A percentile compares a stretch with the other conserved stretches of the same genome.
Evolutionary conservation across 225 moss, liverwort and hornwort genomes (phyloP).

Genomic region (Polytrichum commune): DNA sequence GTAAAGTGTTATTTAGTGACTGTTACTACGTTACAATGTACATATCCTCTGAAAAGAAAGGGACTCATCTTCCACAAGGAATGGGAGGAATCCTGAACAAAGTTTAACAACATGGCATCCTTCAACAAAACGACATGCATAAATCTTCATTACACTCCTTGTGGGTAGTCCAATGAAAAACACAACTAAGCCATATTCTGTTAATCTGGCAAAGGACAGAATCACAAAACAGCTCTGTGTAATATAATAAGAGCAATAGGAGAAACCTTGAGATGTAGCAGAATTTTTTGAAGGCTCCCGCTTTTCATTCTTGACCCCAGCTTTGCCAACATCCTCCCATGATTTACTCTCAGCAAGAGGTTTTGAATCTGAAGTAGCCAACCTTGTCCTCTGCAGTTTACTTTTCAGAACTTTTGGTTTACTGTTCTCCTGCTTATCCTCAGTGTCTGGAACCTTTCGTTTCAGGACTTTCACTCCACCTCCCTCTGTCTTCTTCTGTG

Average conservation of each 20-base stretch:
- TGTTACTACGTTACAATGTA: too few species aligned
- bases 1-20: too few species aligned
- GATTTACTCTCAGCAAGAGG: slow-evolving; percentile 3
- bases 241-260: neutral
- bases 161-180: too few species aligned
- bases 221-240: too few species aligned
- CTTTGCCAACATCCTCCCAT: slow-evolving; percentile 14
- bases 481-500: slow-evolving; percentile 21
- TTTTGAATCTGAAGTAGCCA: slow-evolving; percentile 14
- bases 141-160: too few species aligned
- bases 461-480: slow-evolving; percentile 25
- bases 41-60: too few species aligned
- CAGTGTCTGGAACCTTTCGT: slow-evolving; percentile 34
- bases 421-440: slow-evolving; percentile 13
- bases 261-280: slow-evolving; percentile 22
- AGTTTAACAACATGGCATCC: neutral
- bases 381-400: slow-evolving; percentile 18
- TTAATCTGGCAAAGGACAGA: too few species aligned
- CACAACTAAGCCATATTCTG: too few species aligned
- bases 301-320: slow-evolving; percentile 5
- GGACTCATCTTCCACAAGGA: too few species aligned
- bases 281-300: slow-evolving; percentile 13
- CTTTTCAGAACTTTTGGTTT: slow-evolving; percentile 18
- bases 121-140: too few species aligned
- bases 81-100: neutral